These are phyloP conservation scores for Stephania cephalantha DNA, from an alignment of 164 flowering plant species.

Conservation along the genomic window DNA sequence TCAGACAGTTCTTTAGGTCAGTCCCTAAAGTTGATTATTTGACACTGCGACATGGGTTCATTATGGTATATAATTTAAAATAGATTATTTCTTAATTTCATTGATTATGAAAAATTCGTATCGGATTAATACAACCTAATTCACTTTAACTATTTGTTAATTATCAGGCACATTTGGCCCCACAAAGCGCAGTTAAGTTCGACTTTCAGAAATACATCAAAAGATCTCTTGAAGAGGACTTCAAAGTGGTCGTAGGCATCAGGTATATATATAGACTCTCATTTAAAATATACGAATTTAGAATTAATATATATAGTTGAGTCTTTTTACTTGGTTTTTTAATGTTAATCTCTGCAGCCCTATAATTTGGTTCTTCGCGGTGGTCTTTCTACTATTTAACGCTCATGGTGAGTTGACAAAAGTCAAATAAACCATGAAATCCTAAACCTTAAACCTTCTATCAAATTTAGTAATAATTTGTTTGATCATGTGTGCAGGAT, in stretches of 20 bases:
- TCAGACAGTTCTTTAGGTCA: conserved; percentile 71
- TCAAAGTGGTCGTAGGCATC: conserved; percentile 79
- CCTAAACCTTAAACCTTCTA: neutral
- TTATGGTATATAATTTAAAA: conserved; percentile 36
- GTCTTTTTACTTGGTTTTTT: neutral
- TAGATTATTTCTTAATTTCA: neutral
- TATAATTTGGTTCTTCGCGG: conserved; percentile 60
- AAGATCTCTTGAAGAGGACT: conserved; percentile 82
- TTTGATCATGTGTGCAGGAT: conserved; percentile 35
- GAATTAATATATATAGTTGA: no score
- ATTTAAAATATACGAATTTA: no score
- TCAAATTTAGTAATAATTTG: neutral
- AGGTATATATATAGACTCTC: conserved; percentile 32
- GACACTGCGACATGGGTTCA: conserved; percentile 77
- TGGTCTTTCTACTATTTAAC: conserved; percentile 56
- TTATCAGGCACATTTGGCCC: conserved; percentile 79
- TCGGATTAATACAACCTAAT: no score
- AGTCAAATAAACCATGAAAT: no score
- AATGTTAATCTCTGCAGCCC: conserved; percentile 40
- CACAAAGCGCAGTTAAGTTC: conserved; percentile 49
- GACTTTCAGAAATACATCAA: conserved; percentile 76
- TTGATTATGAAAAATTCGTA: neutral
- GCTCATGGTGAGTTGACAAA: conserved; percentile 35
- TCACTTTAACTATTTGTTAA: no score
- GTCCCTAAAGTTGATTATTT: conserved; percentile 80